Conservation (phyloP, 2,329 filamentous ascomycete species). For the Penicillium sp. region DNA sequence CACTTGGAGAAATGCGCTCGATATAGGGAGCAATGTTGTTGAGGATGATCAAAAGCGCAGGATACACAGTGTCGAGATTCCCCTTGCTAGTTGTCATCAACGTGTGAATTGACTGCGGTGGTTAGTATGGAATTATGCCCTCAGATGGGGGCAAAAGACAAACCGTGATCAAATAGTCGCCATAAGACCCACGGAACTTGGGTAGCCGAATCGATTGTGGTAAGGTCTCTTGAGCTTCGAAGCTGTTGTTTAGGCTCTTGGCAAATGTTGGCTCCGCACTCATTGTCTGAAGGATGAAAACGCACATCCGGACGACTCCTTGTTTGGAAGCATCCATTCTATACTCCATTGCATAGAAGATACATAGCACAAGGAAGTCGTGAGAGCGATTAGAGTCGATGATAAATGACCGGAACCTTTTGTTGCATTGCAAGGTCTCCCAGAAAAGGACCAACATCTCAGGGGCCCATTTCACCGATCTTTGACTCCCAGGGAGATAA, state of each 20-base stretch:
- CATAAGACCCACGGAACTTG: conserved; percentile 81
- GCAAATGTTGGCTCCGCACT: conserved; percentile 90
- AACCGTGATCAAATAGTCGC: conserved; percentile 84
- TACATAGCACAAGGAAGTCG: conserved; percentile 79
- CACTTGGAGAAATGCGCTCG: conserved; percentile 62
- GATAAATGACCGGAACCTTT: conserved; percentile 89
- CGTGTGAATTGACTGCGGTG: conserved; percentile 68
- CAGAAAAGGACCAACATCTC: conserved; percentile 97
- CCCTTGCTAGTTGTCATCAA: conserved; percentile 87
- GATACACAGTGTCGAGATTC: conserved; percentile 81
- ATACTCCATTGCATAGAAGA: conserved; percentile 89
- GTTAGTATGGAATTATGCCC: conserved; percentile 19
- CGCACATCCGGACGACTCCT: conserved; percentile 88
- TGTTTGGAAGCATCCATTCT: conserved; percentile 79
- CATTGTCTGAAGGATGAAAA: conserved; percentile 90
- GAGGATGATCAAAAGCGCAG: conserved; percentile 80
- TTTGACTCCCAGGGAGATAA: conserved; percentile 77
- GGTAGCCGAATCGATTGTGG: conserved; percentile 71
- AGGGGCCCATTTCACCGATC: conserved; percentile 73
- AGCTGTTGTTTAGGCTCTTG: conserved; percentile 76
- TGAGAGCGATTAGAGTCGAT: conserved; percentile 89
- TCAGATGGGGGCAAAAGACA: neutral
- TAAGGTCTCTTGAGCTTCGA: conserved; percentile 79
- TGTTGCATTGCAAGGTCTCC: conserved; percentile 96
- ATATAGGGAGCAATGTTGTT: conserved; percentile 86